Base-by-base conservation (phyloP, 2,329 filamentous ascomycete species). In the Aspergillus fumigatus region DNA sequence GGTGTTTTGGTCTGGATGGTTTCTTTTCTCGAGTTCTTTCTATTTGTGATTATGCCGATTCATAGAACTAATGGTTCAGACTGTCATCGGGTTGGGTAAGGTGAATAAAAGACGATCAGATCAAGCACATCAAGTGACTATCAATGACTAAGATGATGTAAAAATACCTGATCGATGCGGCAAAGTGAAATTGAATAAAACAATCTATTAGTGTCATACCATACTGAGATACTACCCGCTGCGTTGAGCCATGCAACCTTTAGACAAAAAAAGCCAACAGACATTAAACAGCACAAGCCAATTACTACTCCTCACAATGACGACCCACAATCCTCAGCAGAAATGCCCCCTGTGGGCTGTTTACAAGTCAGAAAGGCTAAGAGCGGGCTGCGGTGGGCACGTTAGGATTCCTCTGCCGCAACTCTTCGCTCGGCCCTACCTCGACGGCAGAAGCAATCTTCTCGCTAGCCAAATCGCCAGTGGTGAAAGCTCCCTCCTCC, bases 391-490 rank as follows among this genome's bases (percentile, higher is more conserved):
- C 19, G 57, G 55, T 35, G 40, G 60, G 53, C 35, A 60, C 48
- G 26, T 65, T 61, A 38, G 59, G 56, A 29, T 62, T 70, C 43
- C 69, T 60, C 52, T 62, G 64, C n/a, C 90, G 25, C 91, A 97
- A 74, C 82, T 97, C 27, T 92, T 97, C 75, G 87, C 92, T 70
- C 93, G 96, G 89, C 87, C 90, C 9, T 88, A 89, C 43, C 85
- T 92, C 72, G 19, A 69, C 62, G 4, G 62, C 65, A 3, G 68
- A 65, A 8, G 66, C 59, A 32, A 63, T 59, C 35, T 66, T 59
- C 52, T 62, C 60, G 25, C 59, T 56, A 2, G 59, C 43, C 23
- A 59, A 52, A 53, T 72, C 68, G 10, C 67, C 69, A 11, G 61
- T 59, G 50, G 69, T 59, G 2, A 70, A 55, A 27, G 63, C 65